Evolutionary conservation across 1,284 basidiomycete genomes (phyloP).

Genomic region (Cryptococcus floricola): DNA sequence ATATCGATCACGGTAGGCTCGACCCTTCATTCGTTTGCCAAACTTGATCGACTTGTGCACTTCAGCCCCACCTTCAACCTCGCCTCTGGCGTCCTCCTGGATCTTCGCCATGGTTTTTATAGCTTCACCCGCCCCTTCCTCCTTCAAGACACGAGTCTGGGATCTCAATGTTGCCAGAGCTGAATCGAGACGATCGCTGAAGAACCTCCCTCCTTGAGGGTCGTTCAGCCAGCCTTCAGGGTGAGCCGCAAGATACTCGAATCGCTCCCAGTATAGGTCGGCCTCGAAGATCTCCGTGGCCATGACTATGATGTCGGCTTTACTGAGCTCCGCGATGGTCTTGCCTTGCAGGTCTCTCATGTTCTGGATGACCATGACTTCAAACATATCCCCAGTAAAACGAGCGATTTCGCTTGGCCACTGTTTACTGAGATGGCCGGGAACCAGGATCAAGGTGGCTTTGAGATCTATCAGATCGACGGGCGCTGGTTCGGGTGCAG

Average conservation of each 20-base stretch:
- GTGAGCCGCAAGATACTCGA: conserved; percentile 56
- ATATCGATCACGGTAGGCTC: conserved; percentile 41
- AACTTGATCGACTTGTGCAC: conserved; percentile 40
- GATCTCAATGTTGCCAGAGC: conserved; percentile 58
- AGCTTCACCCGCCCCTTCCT: conserved; percentile 56
- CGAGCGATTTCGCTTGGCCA: conserved; percentile 84
- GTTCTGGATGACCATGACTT: conserved; percentile 58
- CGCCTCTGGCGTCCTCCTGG: conserved; percentile 31
- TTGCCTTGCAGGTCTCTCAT: conserved; percentile 68
- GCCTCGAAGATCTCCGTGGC: conserved; percentile 82
- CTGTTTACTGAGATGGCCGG: conserved; percentile 81
- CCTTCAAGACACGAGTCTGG: conserved; percentile 63
- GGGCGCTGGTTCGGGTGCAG: conserved; percentile 53
- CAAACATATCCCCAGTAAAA: conserved; percentile 63
- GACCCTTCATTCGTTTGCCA: conserved; percentile 44
- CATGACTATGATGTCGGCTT: conserved; percentile 83
- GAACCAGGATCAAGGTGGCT: conserved; percentile 81
- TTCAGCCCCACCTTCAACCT: conserved; percentile 36
- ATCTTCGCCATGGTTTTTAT: conserved; percentile 61
- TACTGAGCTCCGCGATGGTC: conserved; percentile 69
- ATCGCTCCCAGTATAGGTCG: conserved; percentile 60
- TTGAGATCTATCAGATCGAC: conserved; percentile 58
- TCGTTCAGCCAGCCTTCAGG: conserved; percentile 42
- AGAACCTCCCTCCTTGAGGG: conserved; percentile 73
- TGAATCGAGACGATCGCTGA: conserved; percentile 69